Evolutionary conservation across 495 filamentous ascomycete species (phyloP), one percentile per base, ranked within the genome.

Genomic region (Sporormia fimetaria): DNA sequence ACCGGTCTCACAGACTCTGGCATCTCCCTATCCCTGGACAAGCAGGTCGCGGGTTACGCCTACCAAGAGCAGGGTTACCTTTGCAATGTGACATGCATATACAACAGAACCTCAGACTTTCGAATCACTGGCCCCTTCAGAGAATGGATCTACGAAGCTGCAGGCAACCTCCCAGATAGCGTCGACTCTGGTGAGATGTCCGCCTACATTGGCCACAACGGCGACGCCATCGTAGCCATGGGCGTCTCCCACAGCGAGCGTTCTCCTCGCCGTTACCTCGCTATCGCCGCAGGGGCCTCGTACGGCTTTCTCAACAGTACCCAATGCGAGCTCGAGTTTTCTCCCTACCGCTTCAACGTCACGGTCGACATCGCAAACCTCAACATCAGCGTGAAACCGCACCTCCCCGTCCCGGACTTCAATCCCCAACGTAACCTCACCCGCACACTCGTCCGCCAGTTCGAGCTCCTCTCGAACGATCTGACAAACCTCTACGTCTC

Each of bases 1-100:
- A 52, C 54, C 4, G 62, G 61, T 9, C 49, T 63, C 3, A 45
- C 28, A 3, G 60, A 64, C n/a, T n/a, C n/a, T n/a, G n/a, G n/a
- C 36, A 17, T 47, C 1, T 8, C 26, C 3, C 43, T 62, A 16
- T 27, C 39, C 10, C 24, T 12, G 1, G 51, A 52, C 21, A 31
- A 16, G 10, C 47, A 45, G 11, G 52, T 48, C 6, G 32, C 27
- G 1, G 40, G 38, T 11, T 64, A 63, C 28, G 21, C 37, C 17
- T 64, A 52, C 50, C 46, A 49, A 21, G 61, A 65, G 33, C 23
- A 27, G 11, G 58, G 55, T 12, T 58, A 56, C 25, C 35, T 42
- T 2, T 24, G 51, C n/a, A 39, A 45, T 7, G 55, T 58, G 0
- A 31, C 32, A 2, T 64, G 61, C 42, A 56, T 56, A 17, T 55